A percentile compares a stretch with the other conserved stretches of the same genome.
These are phyloP conservation scores for Eucalyptus curtisii DNA, from an alignment of 345 rosid genomes.

Conservation along the genomic window DNA sequence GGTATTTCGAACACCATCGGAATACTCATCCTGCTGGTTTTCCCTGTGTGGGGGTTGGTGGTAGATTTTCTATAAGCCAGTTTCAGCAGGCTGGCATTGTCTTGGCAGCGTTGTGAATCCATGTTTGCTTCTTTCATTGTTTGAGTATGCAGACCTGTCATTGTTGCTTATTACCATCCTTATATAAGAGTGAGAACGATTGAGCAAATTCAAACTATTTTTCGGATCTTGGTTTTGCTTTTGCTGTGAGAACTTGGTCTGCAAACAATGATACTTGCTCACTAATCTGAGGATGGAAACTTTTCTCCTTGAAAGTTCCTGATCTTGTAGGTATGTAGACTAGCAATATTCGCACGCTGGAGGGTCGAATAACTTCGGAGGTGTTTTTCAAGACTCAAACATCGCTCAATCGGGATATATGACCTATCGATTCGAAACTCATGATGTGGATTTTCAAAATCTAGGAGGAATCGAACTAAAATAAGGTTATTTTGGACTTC, in stretches of 20 bases:
- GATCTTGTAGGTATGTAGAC: neutral
- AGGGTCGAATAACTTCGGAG: accelerated
- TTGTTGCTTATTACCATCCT: neutral
- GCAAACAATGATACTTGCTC: neutral
- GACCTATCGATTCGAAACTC: no score
- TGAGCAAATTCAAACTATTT: neutral
- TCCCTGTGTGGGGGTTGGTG: constrained; percentile 72
- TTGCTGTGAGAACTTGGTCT: neutral
- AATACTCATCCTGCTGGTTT: constrained; percentile 63
- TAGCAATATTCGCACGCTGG: no score
- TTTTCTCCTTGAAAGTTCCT: neutral
- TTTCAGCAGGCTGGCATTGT: neutral
- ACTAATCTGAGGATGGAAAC: neutral
- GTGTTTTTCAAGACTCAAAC: no score
- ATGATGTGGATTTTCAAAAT: no score
- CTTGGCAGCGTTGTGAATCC: neutral
- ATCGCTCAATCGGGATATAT: accelerated
- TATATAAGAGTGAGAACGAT: neutral
- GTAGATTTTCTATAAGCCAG: constrained; percentile 32
- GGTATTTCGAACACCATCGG: constrained; percentile 85
- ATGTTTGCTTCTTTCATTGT: neutral
- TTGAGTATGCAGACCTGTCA: neutral
- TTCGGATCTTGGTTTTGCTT: neutral
- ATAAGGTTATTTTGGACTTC: no score
- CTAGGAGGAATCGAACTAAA: no score